Percentiles rank a stretch among this genome's conserved stretches.
Conservation (phyloP, 2,329 filamentous ascomycete genomes). For the Stagonosporopsis vannaccii region DNA sequence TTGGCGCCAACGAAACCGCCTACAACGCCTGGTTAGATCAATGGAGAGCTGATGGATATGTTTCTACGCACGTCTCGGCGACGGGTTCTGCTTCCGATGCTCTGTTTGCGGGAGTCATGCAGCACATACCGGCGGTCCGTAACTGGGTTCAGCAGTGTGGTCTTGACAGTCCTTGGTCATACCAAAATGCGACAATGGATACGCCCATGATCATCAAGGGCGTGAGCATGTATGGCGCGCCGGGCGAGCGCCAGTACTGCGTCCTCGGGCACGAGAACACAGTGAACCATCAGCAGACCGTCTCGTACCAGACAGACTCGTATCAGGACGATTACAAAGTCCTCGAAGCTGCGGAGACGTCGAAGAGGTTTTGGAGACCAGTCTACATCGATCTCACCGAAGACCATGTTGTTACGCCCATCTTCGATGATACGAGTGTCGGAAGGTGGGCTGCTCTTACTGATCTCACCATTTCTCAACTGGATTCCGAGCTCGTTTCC, state of each 20-base stretch:
- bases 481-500: constrained; percentile 22
- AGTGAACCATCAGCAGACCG: constrained; percentile 23
- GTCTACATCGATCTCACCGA: constrained; percentile 25
- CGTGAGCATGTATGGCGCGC: constrained; percentile 27
- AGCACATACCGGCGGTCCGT: constrained; percentile 13
- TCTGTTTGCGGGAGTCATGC: constrained; percentile 32
- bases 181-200: constrained; percentile 13
- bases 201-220: constrained; percentile 21
- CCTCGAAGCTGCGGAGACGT: constrained; percentile 18
- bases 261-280: constrained; percentile 29
- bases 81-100: constrained; percentile 26
- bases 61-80: constrained; percentile 33
- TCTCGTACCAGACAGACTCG: constrained; percentile 21
- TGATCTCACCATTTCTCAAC: constrained; percentile 21
- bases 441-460: constrained; percentile 27
- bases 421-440: constrained; percentile 33
- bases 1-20: constrained; percentile 21
- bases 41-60: constrained; percentile 25
- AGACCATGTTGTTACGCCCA: constrained; percentile 22
- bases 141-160: constrained; percentile 24
- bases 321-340: constrained; percentile 15
- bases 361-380: constrained; percentile 34
- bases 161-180: constrained; percentile 15
- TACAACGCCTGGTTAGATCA: constrained; percentile 28
- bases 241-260: constrained; percentile 26